These are phyloP conservation scores for Ceratocystis cubensis DNA, from an alignment of 2,329 filamentous ascomycete genomes.

Conservation along the genomic window DNA sequence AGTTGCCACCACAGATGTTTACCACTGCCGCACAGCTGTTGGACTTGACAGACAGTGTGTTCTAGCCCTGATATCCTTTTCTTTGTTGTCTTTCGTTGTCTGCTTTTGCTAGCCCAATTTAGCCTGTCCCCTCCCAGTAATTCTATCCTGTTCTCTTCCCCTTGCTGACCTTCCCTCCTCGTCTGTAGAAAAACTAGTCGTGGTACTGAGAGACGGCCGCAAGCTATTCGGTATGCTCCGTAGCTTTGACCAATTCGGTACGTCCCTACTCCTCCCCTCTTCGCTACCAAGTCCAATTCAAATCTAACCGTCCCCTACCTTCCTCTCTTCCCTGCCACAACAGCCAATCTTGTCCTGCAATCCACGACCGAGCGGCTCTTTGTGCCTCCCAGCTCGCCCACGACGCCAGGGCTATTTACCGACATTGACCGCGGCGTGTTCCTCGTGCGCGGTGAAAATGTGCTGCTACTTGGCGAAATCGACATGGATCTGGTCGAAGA, in stretches of 20 bases:
- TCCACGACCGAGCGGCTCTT: constrained; percentile 85
- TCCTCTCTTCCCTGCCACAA: constrained; percentile 13
- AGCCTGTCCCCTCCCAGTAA: neutral
- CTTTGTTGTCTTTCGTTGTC: neutral
- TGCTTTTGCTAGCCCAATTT: neutral
- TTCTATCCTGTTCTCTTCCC: neutral
- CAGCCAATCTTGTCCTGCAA: constrained; percentile 90
- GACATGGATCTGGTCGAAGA: constrained; percentile 94
- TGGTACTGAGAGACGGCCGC: constrained; percentile 81
- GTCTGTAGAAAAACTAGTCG: constrained; percentile 78
- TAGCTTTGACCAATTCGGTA: constrained; percentile 98
- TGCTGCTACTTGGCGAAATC: constrained; percentile 89
- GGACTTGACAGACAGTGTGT: constrained; percentile 87
- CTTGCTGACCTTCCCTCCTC: neutral
- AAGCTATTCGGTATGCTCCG: constrained; percentile 87
- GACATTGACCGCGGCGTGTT: constrained; percentile 80
- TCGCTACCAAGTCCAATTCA: constrained; percentile 40
- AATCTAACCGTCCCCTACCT: neutral
- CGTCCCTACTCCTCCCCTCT: constrained; percentile 24
- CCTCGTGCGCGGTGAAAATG: constrained; percentile 89
- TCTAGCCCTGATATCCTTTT: constrained; percentile 4
- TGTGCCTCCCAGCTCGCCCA: constrained; percentile 37
- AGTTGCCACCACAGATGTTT: constrained; percentile 91
- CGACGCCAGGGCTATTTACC: constrained; percentile 50
- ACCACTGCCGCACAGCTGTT: constrained; percentile 91